These are phyloP conservation scores for Basidioascus undulatus DNA, from an alignment of 768 basidiomycete species.

Conservation along the genomic window DNA sequence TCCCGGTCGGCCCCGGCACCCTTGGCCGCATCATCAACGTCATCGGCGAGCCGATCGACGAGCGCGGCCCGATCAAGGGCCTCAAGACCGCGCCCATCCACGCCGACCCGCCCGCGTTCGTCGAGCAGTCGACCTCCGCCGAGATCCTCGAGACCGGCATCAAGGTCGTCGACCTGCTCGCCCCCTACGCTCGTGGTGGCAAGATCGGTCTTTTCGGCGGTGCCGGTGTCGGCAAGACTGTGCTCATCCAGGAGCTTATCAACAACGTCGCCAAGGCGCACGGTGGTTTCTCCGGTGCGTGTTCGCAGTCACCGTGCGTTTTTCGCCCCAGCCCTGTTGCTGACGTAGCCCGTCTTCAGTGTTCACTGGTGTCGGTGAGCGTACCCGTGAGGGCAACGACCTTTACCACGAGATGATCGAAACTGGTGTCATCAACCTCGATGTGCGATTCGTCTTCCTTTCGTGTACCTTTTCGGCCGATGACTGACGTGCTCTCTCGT, in stretches of 20 bases:
- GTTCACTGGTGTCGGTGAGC: constrained; percentile 79
- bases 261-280: constrained; percentile 99
- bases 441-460: too few relatives aligned
- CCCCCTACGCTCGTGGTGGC: constrained; percentile 98
- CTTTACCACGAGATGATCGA: constrained; percentile 99
- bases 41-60: constrained; percentile 98
- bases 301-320: too few relatives aligned
- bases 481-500: too few relatives aligned
- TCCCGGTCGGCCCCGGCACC: constrained; percentile 82
- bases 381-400: constrained; percentile 99
- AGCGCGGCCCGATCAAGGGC: constrained; percentile 95
- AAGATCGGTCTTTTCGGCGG: constrained; percentile 99
- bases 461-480: too few relatives aligned
- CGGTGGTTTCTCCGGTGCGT: constrained; percentile 96
- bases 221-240: constrained; percentile 99
- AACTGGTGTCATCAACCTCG: constrained; percentile 99
- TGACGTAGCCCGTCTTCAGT: neutral
- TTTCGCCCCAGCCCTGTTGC: neutral
- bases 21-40: constrained; percentile 99
- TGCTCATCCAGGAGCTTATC: constrained; percentile 97
- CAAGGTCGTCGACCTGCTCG: constrained; percentile 98
- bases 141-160: constrained; percentile 99
- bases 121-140: constrained; percentile 95
- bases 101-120: constrained; percentile 88
- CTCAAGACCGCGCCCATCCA: constrained; percentile 70